Base-by-base conservation (phyloP, 169 alveolate species). In the Plasmodium yoelii region DNA sequence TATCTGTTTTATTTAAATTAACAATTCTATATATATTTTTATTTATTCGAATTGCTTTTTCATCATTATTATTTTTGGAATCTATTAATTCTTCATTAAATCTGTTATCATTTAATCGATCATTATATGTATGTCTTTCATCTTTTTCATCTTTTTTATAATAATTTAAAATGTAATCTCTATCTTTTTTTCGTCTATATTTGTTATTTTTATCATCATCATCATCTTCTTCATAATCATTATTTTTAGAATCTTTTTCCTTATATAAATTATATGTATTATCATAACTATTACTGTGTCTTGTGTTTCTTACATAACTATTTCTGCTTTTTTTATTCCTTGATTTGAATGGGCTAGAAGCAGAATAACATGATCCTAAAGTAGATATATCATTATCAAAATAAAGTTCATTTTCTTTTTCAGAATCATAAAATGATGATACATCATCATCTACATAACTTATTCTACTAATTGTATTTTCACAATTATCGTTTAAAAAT, bases 371-470 rank as follows among this genome's bases (percentile, higher is more conserved):
- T 9, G 88, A 77, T 0, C 88, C 88, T 18, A 77, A 39, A 1
- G 88, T 77, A 0, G 88, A 77, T 63, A 77, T 63, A 26, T 77
- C 88, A 47, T 77, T 77, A 22, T 77, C 88, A 56, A 77, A 77
- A 51, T 77, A 77, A 51, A 77, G 67, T 13, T 77, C 88, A 26
- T 77, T 75, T 10, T 77, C 88, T 64, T 77, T 77, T 10, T 77
- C 88, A 0, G 88, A 77, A n/a, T 77, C 88, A 63, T 63, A 77
- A 34, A 77, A 77, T 9, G 88, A 77, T n/a, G 88, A 77, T 9
- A 77, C 88, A 46, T 77, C 88, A 64, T 77, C 88, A 64, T 77
- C 88, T 19, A 77, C 88, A 42, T 77, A 77, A 24, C 88, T 77
- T 44, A 77, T 77, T 64, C 88, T 77, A 18, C 88, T 77, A 7